phyloP scores from a whole-genome alignment of 805 yeast genomes.

The Priceomyces medius region DNA sequence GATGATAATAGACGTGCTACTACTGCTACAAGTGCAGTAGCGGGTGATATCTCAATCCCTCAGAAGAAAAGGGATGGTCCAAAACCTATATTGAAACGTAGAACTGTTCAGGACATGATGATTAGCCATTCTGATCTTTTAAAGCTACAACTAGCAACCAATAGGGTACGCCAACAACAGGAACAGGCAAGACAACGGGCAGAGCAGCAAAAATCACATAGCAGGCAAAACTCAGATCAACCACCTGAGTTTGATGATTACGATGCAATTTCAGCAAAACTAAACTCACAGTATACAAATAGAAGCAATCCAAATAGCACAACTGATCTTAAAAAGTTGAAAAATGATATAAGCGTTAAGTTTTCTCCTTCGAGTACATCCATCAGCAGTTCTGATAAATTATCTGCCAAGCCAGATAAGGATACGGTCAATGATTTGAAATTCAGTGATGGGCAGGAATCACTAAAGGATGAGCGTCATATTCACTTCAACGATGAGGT shows the following conservation, averaged over 20 bases:
- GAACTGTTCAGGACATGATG: slow-evolving; percentile 81
- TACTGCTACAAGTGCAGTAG: slow-evolving; percentile 43
- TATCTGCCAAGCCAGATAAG: background rate
- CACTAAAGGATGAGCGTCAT: slow-evolving; percentile 51
- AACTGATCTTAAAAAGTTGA: background rate
- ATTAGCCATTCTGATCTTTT: slow-evolving; percentile 55
- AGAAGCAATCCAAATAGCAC: slow-evolving; percentile 3
- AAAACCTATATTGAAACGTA: slow-evolving; percentile 85
- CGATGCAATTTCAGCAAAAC: slow-evolving; percentile 43
- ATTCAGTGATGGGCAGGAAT: background rate
- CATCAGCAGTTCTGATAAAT: background rate
- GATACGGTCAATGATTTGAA: background rate
- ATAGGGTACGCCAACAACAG: slow-evolving; percentile 30
- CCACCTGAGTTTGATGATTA: slow-evolving; percentile 44
- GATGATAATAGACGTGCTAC: slow-evolving; percentile 15
- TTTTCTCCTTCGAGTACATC: background rate
- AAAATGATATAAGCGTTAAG: background rate
- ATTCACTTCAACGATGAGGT: slow-evolving; percentile 94
- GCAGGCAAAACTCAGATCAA: slow-evolving; percentile 18
- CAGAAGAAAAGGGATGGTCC: slow-evolving; percentile 33
- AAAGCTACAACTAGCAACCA: slow-evolving; percentile 41
- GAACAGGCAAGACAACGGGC: slow-evolving; percentile 23
- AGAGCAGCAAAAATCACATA: slow-evolving; percentile 11
- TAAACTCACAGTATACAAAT: slow-evolving; percentile 38
- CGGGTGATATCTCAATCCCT: slow-evolving; percentile 46